Conservation (phyloP, 106 monocot genomes). For the Dendrobium officinale region DNA sequence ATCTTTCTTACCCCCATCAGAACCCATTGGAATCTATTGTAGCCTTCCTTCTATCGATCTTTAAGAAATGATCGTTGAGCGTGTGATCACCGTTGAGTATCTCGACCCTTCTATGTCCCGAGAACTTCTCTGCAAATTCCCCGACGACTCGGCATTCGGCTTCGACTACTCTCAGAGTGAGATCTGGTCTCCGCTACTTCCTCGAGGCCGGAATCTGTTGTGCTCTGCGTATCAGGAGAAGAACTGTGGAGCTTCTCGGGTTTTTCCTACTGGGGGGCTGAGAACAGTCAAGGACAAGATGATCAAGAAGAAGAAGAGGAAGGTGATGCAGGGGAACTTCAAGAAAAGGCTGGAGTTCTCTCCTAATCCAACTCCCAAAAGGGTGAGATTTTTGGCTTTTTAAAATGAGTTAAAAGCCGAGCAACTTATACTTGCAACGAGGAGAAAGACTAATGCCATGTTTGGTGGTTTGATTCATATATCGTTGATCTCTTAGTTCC, state of each 20-base stretch:
- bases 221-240: not conserved
- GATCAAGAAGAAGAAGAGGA: conserved; percentile 15
- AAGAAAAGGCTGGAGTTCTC: conserved; percentile 22
- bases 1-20: not conserved
- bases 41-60: not conserved
- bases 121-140: conserved; percentile 79
- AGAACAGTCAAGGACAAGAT: not conserved
- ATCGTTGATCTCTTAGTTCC: no score
- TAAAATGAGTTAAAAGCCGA: no score
- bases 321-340: conserved; percentile 4
- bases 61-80: conserved; percentile 22
- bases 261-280: not conserved
- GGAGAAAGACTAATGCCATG: no score
- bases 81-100: conserved; percentile 85
- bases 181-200: conserved; percentile 85
- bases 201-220: conserved; percentile 9
- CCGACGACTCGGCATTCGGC: conserved; percentile 66
- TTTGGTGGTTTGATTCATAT: no score
- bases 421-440: no score
- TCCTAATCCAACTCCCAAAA: conserved; percentile 17
- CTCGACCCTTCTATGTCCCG: conserved; percentile 68
- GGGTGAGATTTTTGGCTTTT: conserved; percentile 1
- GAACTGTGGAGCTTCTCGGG: not conserved
- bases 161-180: conserved; percentile 95
- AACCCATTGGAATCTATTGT: not conserved